Conservation (phyloP, 192 early-diverging fungal species). For the Mortierella alpina region DNA sequence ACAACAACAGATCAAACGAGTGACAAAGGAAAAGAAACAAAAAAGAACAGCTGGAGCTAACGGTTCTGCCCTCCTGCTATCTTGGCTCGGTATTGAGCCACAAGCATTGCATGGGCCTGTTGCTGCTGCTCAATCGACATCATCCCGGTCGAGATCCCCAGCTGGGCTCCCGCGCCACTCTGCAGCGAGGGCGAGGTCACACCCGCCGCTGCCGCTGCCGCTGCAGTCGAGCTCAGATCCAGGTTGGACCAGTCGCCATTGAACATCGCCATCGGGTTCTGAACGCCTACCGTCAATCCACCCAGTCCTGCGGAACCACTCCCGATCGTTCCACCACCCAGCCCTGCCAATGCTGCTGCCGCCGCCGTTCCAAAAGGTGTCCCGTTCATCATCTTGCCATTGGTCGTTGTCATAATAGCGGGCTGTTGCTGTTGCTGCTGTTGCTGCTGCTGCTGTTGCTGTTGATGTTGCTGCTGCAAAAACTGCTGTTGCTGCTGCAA, state of each 20-base stretch:
- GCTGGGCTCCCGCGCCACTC: constrained; percentile 15
- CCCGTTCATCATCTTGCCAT: constrained; percentile 53
- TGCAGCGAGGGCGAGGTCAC: constrained; percentile 34
- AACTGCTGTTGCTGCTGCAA: constrained; percentile 44
- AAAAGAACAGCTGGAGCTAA: not conserved
- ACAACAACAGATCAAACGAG: no score
- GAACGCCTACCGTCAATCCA: constrained; percentile 41
- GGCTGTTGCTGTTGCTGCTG: constrained; percentile 38
- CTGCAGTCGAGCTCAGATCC: constrained; percentile 46
- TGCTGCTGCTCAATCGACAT: constrained; percentile 53
- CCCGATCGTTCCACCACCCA: constrained; percentile 10
- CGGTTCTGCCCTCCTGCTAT: constrained; percentile 48
- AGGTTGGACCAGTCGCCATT: constrained; percentile 52
- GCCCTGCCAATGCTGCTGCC: constrained; percentile 15
- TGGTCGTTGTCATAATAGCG: constrained; percentile 50
- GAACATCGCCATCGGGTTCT: constrained; percentile 55
- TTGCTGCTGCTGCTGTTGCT: constrained; percentile 43
- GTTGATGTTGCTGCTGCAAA: constrained; percentile 36
- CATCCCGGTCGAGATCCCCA: constrained; percentile 50
- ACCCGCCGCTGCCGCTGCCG: constrained; percentile 42
- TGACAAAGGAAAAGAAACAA: not conserved
- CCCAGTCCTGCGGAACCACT: constrained; percentile 15
- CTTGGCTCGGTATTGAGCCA: constrained; percentile 49
- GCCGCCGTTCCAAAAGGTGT: constrained; percentile 28
- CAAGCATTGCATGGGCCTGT: constrained; percentile 43